Percentiles rank a stretch among this genome's conserved stretches.
Evolutionary conservation across 2,329 filamentous ascomycete genomes (phyloP).

Genomic region (Penicillium nordicum): DNA sequence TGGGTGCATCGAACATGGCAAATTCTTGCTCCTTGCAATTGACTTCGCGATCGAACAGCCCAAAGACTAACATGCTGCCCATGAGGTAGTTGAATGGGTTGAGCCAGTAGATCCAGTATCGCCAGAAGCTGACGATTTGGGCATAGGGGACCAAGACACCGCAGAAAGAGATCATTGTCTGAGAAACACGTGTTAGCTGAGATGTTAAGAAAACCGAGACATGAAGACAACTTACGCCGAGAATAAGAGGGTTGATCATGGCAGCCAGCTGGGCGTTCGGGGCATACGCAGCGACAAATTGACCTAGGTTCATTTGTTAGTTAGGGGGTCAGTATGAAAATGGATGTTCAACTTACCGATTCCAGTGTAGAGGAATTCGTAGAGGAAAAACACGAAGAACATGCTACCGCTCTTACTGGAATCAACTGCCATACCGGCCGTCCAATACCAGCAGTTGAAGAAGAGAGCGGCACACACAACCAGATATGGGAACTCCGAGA

Average conservation of each 20-base stretch:
- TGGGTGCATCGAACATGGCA: conserved; percentile 32
- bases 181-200: not conserved
- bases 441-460: conserved; percentile 71
- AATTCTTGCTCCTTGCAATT: conserved; percentile 25
- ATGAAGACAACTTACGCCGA: conserved; percentile 34
- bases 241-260: conserved; percentile 71
- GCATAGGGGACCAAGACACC: conserved; percentile 30
- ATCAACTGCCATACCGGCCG: conserved; percentile 50
- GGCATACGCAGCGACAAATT: conserved; percentile 75
- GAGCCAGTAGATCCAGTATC: conserved; percentile 33
- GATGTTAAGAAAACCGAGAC: not conserved
- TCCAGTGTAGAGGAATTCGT: conserved; percentile 66
- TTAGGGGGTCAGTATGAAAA: not conserved
- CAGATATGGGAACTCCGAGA: conserved; percentile 66
- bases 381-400: conserved; percentile 70
- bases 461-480: conserved; percentile 63
- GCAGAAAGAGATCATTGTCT: conserved; percentile 30
- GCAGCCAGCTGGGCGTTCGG: conserved; percentile 65
- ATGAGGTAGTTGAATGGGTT: conserved; percentile 34
- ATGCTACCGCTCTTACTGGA: conserved; percentile 43
- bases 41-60: conserved; percentile 23
- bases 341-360: conserved; percentile 49
- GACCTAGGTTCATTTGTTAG: conserved; percentile 37
- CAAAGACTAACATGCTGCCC: conserved; percentile 29
- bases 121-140: conserved; percentile 32